Conservation (phyloP, 305 asterid species). For the Ruellia speciosa region DNA sequence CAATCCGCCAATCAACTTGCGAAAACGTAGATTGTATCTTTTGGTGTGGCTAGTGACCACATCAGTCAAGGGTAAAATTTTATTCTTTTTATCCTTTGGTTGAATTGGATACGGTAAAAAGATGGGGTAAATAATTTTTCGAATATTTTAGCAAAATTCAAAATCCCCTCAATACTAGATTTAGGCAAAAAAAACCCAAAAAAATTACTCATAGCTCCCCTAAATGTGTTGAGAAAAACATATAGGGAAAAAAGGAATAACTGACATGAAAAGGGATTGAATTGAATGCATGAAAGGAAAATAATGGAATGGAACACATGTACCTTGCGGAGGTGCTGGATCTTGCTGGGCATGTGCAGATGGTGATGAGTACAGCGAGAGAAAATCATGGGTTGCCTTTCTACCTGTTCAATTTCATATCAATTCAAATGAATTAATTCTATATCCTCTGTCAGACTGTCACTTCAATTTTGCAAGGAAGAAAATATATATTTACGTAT, state of each 20-base stretch:
- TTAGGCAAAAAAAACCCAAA: too few relatives aligned
- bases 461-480: too few relatives aligned
- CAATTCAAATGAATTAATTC: not conserved
- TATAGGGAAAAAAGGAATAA: not conserved
- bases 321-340: conserved; percentile 64
- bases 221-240: not conserved
- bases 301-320: conserved; percentile 10
- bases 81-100: too few relatives aligned
- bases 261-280: conserved; percentile 3
- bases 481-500: too few relatives aligned
- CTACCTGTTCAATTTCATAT: conserved; percentile 40
- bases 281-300: conserved; percentile 21
- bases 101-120: too few relatives aligned
- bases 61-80: not conserved
- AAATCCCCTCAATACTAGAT: too few relatives aligned
- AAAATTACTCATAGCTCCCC: not conserved
- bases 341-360: conserved; percentile 56
- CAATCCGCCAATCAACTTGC: not conserved
- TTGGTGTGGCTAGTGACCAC: not conserved
- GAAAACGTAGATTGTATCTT: not conserved
- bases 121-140: too few relatives aligned
- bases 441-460: not conserved
- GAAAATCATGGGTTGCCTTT: conserved; percentile 90
- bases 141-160: too few relatives aligned
- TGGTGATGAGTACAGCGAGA: conserved; percentile 65